Percentiles rank a stretch among this genome's conserved stretches.
These are phyloP conservation scores for Lentinus brumalis DNA, from an alignment of 768 basidiomycete genomes.

Conservation along the genomic window DNA sequence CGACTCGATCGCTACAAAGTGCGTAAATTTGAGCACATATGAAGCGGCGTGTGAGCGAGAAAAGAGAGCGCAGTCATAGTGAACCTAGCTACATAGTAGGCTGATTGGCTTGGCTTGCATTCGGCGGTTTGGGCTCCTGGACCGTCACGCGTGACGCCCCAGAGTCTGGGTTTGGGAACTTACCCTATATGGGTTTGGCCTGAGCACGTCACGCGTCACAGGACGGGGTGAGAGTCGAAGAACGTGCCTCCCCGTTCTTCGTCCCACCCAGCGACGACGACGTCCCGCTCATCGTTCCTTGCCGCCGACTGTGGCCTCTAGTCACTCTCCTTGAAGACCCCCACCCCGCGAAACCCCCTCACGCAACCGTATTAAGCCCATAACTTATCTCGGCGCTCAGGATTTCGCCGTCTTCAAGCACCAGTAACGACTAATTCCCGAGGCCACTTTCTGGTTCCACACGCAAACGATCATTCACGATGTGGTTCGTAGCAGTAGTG, in stretches of 20 bases:
- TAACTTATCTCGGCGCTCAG: conserved; percentile 2
- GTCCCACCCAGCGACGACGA: conserved; percentile 21
- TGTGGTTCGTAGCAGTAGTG: conserved; percentile 23
- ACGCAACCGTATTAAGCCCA: neutral
- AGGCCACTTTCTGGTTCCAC: conserved; percentile 9
- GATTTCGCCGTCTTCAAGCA: conserved; percentile 15
- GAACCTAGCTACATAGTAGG: too few relatives aligned
- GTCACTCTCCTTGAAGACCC: conserved; percentile 13
- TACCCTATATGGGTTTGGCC: neutral
- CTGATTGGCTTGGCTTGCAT: neutral
- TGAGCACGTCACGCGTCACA: conserved; percentile 17
- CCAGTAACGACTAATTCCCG: conserved; percentile 11
- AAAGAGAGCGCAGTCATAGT: too few relatives aligned
- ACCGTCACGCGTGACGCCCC: conserved; percentile 5
- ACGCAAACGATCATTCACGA: conserved; percentile 23
- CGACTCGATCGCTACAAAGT: neutral
- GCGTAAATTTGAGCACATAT: neutral
- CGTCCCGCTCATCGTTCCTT: conserved; percentile 18
- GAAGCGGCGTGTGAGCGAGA: too few relatives aligned
- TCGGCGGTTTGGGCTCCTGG: neutral
- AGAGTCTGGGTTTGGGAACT: neutral
- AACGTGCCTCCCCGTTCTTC: conserved; percentile 24
- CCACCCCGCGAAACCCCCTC: conserved; percentile 5
- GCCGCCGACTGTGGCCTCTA: conserved; percentile 19
- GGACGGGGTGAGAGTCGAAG: conserved; percentile 14